phyloP scores from a whole-genome alignment of 148 eudicot species.

The Linanthus parryae region DNA sequence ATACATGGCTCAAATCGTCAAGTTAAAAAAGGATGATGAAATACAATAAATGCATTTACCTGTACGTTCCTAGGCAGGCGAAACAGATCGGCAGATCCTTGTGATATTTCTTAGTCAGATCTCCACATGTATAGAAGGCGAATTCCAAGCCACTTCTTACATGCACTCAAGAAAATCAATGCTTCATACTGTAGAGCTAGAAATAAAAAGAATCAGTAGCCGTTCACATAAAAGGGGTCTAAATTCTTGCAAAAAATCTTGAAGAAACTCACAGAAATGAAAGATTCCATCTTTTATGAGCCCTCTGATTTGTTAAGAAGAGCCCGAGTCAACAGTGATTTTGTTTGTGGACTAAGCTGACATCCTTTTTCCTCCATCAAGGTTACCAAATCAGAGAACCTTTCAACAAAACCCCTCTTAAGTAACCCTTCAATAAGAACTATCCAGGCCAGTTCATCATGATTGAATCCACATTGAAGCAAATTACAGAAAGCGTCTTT shows the following conservation, averaged over 20 bases:
- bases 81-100: too few species aligned
- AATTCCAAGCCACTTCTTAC: too few species aligned
- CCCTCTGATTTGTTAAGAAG: conserved; percentile 25
- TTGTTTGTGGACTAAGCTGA: conserved; percentile 46
- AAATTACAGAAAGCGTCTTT: conserved; percentile 46
- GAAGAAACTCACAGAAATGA: conserved; percentile 1
- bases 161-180: too few species aligned
- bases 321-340: conserved; percentile 44
- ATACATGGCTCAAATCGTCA: too few species aligned
- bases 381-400: conserved; percentile 49
- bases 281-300: conserved; percentile 6
- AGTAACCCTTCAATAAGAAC: conserved; percentile 69
- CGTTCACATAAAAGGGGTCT: too few species aligned
- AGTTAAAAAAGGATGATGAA: too few species aligned
- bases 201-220: too few species aligned
- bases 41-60: too few species aligned
- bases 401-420: conserved; percentile 43
- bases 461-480: conserved; percentile 52
- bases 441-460: conserved; percentile 88
- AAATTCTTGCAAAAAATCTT: background rate
- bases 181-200: too few species aligned
- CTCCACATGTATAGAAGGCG: too few species aligned
- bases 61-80: too few species aligned
- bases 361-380: conserved; percentile 63
- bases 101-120: too few species aligned